Evolutionary conservation across 805 yeast genomes (phyloP).

Genomic region (Candida coleopterorum): DNA sequence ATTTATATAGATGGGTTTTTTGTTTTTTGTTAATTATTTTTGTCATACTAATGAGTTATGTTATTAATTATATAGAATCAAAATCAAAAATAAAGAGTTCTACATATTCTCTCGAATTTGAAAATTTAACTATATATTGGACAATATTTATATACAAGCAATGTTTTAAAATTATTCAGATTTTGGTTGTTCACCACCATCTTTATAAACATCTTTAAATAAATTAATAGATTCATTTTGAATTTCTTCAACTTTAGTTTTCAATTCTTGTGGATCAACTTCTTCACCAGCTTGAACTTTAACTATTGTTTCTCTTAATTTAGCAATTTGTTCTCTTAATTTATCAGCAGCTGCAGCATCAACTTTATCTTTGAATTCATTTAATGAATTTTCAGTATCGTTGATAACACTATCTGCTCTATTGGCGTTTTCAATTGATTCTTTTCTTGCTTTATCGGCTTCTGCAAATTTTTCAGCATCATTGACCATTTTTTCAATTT

Average conservation of each 20-base stretch:
- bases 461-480: slow-evolving; percentile 88
- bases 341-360: slow-evolving; percentile 44
- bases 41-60: too few relatives aligned
- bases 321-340: slow-evolving; percentile 46
- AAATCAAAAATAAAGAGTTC: too few relatives aligned
- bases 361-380: slow-evolving; percentile 44
- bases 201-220: slow-evolving; percentile 58
- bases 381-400: slow-evolving; percentile 45
- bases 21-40: too few relatives aligned
- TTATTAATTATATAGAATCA: too few relatives aligned
- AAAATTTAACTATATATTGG: too few relatives aligned
- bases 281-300: slow-evolving; percentile 62
- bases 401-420: slow-evolving; percentile 73
- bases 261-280: slow-evolving; percentile 58
- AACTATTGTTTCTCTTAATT: slow-evolving; percentile 61
- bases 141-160: slow-evolving; percentile 4
- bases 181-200: slow-evolving; percentile 24
- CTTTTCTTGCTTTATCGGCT: slow-evolving; percentile 82
- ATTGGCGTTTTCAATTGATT: slow-evolving; percentile 80
- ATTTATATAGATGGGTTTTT: too few relatives aligned
- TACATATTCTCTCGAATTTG: too few relatives aligned
- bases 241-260: slow-evolving; percentile 69
- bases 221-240: slow-evolving; percentile 72
- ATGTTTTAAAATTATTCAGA: not conserved
- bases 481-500: slow-evolving; percentile 85